Evolutionary conservation across 1,284 basidiomycete species (phyloP).

Genomic region (Ustilago curta): DNA sequence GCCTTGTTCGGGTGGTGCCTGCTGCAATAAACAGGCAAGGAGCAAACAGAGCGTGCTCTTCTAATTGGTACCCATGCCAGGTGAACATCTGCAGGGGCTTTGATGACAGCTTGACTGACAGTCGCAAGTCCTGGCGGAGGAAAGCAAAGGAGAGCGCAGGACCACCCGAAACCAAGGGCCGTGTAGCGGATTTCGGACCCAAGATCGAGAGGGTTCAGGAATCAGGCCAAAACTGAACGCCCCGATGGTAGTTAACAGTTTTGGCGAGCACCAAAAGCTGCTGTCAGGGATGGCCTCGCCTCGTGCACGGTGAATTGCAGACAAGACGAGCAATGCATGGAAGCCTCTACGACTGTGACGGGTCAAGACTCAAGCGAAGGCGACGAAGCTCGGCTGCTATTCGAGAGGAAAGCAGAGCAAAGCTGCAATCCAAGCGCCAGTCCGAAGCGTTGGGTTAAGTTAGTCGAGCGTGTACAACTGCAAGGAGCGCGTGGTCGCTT

Average conservation of each 20-base stretch:
- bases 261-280: no score
- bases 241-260: no score
- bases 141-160: neutral
- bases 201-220: no score
- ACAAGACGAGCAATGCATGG: no score
- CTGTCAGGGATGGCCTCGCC: no score
- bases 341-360: no score
- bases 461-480: neutral
- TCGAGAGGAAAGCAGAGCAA: neutral
- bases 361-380: neutral
- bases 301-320: no score
- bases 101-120: neutral
- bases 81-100: conserved; percentile 1
- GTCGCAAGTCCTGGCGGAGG: neutral
- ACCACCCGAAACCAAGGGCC: no score
- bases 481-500: conserved; percentile 9
- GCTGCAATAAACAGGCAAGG: neutral
- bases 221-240: no score
- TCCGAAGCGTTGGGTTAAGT: no score
- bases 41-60: conserved; percentile 1
- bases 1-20: no score
- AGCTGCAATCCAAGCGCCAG: neutral
- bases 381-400: conserved; percentile 1
- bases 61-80: neutral
- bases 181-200: no score